A percentile compares a stretch with the other conserved stretches of the same genome.
phyloP scores from a whole-genome alignment of 2,329 filamentous ascomycete species.

The Lachnellula hyalina region DNA sequence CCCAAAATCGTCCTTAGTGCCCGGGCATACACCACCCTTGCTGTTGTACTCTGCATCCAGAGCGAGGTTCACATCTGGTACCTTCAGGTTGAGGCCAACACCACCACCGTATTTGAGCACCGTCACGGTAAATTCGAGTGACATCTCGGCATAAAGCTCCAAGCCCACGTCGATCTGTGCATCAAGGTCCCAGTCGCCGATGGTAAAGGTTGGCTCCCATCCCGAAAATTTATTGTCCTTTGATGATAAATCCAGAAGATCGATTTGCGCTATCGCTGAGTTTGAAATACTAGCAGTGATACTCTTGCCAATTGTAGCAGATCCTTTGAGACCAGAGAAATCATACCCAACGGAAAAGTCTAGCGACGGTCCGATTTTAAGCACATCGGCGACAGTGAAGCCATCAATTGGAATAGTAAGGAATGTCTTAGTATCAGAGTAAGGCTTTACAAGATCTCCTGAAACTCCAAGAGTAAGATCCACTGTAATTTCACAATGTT shows the following conservation, averaged over 20 bases:
- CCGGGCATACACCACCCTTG: conserved; percentile 3
- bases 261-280: neutral
- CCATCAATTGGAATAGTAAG: neutral
- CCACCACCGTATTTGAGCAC: conserved; percentile 2
- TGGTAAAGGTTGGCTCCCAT: conserved; percentile 4
- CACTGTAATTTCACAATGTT: neutral
- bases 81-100: neutral
- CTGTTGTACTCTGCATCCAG: conserved; percentile 3
- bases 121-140: neutral
- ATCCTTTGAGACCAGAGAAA: neutral
- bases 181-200: neutral
- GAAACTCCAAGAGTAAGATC: conserved; percentile 4
- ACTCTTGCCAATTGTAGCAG: neutral
- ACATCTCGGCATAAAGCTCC: neutral
- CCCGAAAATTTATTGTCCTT: neutral
- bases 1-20: conserved; percentile 2
- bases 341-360: conserved; percentile 4
- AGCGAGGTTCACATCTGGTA: conserved; percentile 2
- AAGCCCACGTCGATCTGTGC: conserved; percentile 5
- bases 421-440: neutral
- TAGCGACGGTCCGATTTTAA: conserved; percentile 3
- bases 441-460: neutral
- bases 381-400: neutral
- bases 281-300: neutral
- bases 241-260: neutral